Base-by-base conservation (phyloP, 257 asterid genomes). In the Paulownia fortunei region DNA sequence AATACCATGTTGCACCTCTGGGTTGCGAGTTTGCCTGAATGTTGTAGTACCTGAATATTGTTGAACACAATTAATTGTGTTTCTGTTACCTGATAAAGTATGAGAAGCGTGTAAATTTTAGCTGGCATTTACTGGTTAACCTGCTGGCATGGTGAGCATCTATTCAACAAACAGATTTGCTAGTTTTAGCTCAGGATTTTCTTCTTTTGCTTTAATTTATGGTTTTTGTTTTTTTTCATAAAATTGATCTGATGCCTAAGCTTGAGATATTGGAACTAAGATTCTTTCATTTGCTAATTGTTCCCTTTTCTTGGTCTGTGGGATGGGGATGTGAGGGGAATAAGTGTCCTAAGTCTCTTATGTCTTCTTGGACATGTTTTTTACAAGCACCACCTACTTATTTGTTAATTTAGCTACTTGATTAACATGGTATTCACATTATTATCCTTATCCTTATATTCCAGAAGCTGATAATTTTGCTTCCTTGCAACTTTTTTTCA, bases 401-500 rank as follows among this genome's bases (percentile, higher is more conserved):
- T 44, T 56, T 68, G 74, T 59, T 39, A 27, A 68, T 75, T 37
- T 44, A 68, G 64, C 47, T 60, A 54, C 54, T 61, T 69, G 76
- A 67, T 62, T 74, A 69, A 80, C 72, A 60, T 72, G 47, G 16
- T 60, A 39, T 42, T 26, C 54, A 36, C 70, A 12, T 44, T 58
- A 47, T 37, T 73, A 41, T 44, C 61, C 42, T 27, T 61, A 60
- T 62, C 66, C 72, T 62, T 64, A 0, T 24, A 42, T 66, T 74
- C 67, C 15, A 19, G 67, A 41, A 66, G 78, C 78, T 81, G 47
- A 64, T 81, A 46, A 59, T 76, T 60, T 70, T 76, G 23, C 65
- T 76, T 70, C 23, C 63, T 82, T 71, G 78, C 46, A 1, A n/a
- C 68, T 72, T 80, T 80, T 56, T 73, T 82, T 82, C 96, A 92